Conservation (phyloP, 1,139 yeast species). For the Candida dubliniensis region DNA sequence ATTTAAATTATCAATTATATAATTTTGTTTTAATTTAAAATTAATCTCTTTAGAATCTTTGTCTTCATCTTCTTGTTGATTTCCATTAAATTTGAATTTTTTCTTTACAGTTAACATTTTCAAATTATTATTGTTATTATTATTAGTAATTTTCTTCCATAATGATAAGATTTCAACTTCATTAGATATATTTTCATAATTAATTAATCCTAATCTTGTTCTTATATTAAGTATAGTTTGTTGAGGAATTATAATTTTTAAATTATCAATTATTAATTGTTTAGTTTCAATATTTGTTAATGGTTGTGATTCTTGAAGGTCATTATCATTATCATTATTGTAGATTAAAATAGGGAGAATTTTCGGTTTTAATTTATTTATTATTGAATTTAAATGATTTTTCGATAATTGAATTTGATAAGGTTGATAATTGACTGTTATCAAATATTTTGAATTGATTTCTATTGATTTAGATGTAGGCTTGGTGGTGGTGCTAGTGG, state of each 20-base stretch:
- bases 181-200: constrained; percentile 5
- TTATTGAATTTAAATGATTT: constrained; percentile 8
- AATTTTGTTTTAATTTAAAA: constrained; percentile 2
- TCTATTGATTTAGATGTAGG: constrained; percentile 8
- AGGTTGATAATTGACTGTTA: constrained; percentile 11
- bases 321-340: neutral
- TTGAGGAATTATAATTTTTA: constrained; percentile 6
- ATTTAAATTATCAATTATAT: constrained; percentile 13
- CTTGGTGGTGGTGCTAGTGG: neutral
- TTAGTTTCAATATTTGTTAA: neutral
- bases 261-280: constrained; percentile 3
- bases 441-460: constrained; percentile 14
- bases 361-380: constrained; percentile 5
- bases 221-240: constrained; percentile 5
- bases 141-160: neutral
- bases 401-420: constrained; percentile 12
- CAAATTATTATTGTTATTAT: neutral
- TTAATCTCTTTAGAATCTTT: constrained; percentile 2
- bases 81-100: neutral
- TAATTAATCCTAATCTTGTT: constrained; percentile 5
- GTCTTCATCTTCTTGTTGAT: too few relatives aligned
- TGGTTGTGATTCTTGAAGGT: too few relatives aligned
- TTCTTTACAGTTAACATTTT: constrained; percentile 1
- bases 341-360: constrained; percentile 5
- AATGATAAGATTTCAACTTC: neutral